Base-by-base conservation (phyloP, 176 grass and related monocot species). In the Avena sativa region DNA sequence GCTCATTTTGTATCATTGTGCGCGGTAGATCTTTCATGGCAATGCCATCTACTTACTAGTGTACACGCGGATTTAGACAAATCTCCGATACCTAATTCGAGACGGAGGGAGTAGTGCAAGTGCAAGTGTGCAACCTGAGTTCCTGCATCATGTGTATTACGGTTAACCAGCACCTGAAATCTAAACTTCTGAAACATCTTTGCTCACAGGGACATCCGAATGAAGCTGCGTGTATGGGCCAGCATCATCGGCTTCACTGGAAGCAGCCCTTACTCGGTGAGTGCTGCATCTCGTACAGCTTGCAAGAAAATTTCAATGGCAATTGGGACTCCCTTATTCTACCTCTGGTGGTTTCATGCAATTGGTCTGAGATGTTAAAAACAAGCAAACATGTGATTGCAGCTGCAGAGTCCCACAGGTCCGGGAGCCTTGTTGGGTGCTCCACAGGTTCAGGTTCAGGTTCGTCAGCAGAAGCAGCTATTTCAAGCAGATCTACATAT, bases 241-340 rank as follows among this genome's bases (percentile, higher is more conserved):
- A 56, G 11, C 79, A 74, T 48, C 9, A 13, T 14, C 67, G 23
- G 4, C 79, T 85, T 56, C 8, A 19, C 1, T 4, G 21, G 64
- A 87, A 79, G 53, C 30, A 25, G 38, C 1, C 16, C 55, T 83
- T 87, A 48, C 65, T 16, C 8, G 47, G 84, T 79, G 72, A 48
- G 30, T 20, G 10, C 55, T 73, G 32, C 49, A 50, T 7, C 30
- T 8, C 34, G 21, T 36, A 30, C 3, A 58, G 38, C 15, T 15
- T 34, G 44, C 2, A 74, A 14, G 62, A 79, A 43, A 43, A 12
- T 38, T 57, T 79, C 17, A 79, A 3, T 56, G 46, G 4, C 38
- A n/a, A n/a, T n/a, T n/a, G n/a, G n/a, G n/a, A n/a, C n/a, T n/a
- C n/a, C n/a, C n/a, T n/a, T n/a, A n/a, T n/a, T n/a, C 44, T 2